These are phyloP conservation scores for Trypanosoma melophagium DNA, from an alignment of 208 protist genomes.

Conservation along the genomic window DNA sequence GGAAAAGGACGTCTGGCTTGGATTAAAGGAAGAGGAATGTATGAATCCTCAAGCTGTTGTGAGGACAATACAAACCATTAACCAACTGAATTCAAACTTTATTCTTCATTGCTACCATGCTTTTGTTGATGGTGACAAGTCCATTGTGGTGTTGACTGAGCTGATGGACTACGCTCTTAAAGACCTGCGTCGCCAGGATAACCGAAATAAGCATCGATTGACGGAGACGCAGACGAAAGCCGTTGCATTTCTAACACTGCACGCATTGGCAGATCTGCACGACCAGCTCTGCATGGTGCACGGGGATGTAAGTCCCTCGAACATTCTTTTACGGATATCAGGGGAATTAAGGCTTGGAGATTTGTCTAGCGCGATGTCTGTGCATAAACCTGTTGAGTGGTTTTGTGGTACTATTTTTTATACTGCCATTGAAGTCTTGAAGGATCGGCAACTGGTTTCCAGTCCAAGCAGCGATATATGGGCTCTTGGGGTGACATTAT, in stretches of 20 bases:
- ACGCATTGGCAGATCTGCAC: conserved; percentile 58
- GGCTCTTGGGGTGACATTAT: conserved; percentile 48
- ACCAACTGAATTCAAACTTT: conserved; percentile 13
- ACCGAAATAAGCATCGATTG: conserved; percentile 2
- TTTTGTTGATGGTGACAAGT: conserved; percentile 30
- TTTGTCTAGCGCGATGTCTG: conserved; percentile 12
- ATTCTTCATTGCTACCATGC: conserved; percentile 43
- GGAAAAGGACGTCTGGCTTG: conserved; percentile 18
- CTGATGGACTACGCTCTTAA: conserved; percentile 36
- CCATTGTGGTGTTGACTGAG: conserved; percentile 40
- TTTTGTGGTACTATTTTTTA: conserved; percentile 25
- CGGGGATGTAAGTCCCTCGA: conserved; percentile 59
- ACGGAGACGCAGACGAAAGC: conserved; percentile 19
- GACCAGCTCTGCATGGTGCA: conserved; percentile 37
- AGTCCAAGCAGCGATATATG: conserved; percentile 35
- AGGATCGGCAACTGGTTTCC: conserved; percentile 17
- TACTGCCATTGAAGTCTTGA: conserved; percentile 23
- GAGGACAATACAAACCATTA: conserved; percentile 10
- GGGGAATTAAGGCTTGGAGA: conserved; percentile 28
- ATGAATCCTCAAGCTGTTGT: not conserved
- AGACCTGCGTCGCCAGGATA: conserved; percentile 14
- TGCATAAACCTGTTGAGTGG: conserved; percentile 8
- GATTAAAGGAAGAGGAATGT: conserved; percentile 53
- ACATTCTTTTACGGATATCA: conserved; percentile 37
- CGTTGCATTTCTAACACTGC: conserved; percentile 33